Evolutionary conservation across 164 flowering plant genomes (phyloP), one percentile per base, ranked within the genome.

Genomic region (Protea cynaroides): DNA sequence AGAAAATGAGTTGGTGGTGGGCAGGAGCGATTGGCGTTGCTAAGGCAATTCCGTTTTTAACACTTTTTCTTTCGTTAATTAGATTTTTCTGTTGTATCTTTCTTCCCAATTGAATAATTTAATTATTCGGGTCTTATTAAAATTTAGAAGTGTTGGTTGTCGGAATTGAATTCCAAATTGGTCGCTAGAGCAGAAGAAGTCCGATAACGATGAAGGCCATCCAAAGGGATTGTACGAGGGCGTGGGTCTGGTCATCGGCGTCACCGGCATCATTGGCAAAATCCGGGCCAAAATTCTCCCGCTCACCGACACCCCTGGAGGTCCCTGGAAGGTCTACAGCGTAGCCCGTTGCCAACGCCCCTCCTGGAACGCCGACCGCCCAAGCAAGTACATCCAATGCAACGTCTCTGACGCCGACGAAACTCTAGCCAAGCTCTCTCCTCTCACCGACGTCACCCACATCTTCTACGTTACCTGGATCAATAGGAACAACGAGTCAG

Each of bases 321-420:
- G 95, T 29, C 91, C 88, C 0, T 88, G 95, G 97, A 88, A 90
- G 63, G 93, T 86, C 64, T 88, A 88, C 72, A 91, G 97, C 69
- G 84, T 86, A 36, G 88, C 83, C 11, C 85, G 95, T 47, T 81
- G 92, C 22, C 80, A 85, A 36, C 80, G 85, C 0, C 95, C 92
- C 14, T 7, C 64, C 37, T 86, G 90, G 92, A 69, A 66, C 66
- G 74, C 75, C 12, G 86, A 85, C 34, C 75, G 82, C 54, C 84
- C 84, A 0, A 51, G 88, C 61, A 78, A 86, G 7, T 88, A 90
- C 83, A 76, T 90, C 72, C 90, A 82, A 51, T 88, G 97, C 75
- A 87, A 86, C 66, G 65, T 86, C 58, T 74, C 86, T 18, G 76
- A 88, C 47, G 14, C 66, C 0, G 69, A 71, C 0, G 86, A 86